Conservation (phyloP, 345 rosid species). For the Brassica nigra region DNA sequence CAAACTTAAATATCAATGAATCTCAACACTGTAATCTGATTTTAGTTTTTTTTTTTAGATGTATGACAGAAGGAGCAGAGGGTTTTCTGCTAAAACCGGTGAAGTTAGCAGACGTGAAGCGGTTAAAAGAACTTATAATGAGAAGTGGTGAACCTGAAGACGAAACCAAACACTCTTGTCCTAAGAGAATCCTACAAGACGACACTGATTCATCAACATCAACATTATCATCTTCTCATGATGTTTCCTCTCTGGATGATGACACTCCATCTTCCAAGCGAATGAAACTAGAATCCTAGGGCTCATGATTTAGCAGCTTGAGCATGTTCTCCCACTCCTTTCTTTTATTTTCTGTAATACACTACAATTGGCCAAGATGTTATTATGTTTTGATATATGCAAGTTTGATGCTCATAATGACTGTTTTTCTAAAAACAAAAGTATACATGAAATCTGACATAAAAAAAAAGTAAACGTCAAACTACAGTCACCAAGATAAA, state of each 20-base stretch:
- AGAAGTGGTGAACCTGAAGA: conserved; percentile 40
- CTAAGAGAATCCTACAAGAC: conserved; percentile 41
- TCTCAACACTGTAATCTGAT: background rate
- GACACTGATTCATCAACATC: conserved; percentile 20
- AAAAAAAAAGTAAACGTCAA: no score
- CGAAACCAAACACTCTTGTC: conserved; percentile 1
- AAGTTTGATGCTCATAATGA: background rate
- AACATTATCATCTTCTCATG: conserved; percentile 2
- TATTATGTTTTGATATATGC: background rate
- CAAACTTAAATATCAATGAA: background rate
- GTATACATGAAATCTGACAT: no score
- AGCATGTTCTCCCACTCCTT: background rate
- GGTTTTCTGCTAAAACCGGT: conserved; percentile 87
- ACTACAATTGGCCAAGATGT: background rate
- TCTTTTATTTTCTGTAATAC: background rate
- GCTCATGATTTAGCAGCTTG: background rate
- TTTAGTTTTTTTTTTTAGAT: conserved; percentile 36
- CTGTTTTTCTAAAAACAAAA: no score
- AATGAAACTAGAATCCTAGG: background rate
- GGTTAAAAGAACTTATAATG: conserved; percentile 54
- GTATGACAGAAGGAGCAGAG: conserved; percentile 89
- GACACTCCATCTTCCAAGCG: background rate
- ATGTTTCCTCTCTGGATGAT: conserved; percentile 10
- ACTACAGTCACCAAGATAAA: background rate
- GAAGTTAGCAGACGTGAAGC: conserved; percentile 62